phyloP scores from a whole-genome alignment of 306 rosid species.

The Senna tora region DNA sequence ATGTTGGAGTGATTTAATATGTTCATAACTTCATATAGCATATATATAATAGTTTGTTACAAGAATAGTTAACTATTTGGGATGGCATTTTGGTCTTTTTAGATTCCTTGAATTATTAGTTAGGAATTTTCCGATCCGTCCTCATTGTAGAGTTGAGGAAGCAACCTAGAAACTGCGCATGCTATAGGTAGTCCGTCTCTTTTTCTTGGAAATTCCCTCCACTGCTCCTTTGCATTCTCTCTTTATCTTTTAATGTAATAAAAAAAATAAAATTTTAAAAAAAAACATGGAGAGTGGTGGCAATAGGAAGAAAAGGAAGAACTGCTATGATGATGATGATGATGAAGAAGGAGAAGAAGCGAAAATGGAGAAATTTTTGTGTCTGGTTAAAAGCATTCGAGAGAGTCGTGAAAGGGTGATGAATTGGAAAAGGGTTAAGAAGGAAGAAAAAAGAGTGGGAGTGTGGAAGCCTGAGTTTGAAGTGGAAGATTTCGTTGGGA shows the following conservation, averaged over 20 bases:
- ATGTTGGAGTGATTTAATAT: background rate
- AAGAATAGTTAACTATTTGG: background rate
- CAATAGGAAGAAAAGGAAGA: conserved; percentile 53
- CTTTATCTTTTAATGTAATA: too few species aligned
- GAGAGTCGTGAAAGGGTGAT: conserved; percentile 53
- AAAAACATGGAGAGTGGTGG: conserved; percentile 36
- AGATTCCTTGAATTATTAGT: background rate
- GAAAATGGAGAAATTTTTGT: conserved; percentile 51
- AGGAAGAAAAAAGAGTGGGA: background rate
- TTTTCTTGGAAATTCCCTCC: conserved; percentile 38
- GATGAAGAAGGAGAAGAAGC: conserved; percentile 52
- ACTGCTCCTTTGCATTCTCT: background rate
- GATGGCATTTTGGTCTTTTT: background rate
- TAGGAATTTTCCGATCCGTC: background rate
- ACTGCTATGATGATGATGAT: conserved; percentile 25
- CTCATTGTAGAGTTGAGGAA: background rate
- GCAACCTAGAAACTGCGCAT: conserved; percentile 8
- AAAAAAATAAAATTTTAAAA: too few species aligned
- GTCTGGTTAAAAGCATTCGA: conserved; percentile 56
- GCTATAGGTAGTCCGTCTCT: background rate
- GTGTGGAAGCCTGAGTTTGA: conserved; percentile 64
- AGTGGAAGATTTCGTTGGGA: conserved; percentile 48
- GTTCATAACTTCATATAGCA: too few species aligned
- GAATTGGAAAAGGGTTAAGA: background rate
- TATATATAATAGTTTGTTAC: too few species aligned